Conservation (phyloP, 768 basidiomycete species). For the Kwoniella mangroviensis region DNA sequence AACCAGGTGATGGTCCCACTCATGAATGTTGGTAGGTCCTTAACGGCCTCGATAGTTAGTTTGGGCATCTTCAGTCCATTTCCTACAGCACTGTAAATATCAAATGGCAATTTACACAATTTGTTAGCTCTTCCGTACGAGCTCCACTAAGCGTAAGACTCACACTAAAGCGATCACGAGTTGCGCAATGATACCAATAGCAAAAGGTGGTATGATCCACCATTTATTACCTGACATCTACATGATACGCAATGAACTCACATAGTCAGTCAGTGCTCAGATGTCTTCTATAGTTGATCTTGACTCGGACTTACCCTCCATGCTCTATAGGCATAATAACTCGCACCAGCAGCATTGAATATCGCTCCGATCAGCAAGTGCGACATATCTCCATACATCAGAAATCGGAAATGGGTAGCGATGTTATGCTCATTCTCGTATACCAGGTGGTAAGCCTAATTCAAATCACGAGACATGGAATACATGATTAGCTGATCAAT, state of each 20-base stretch:
- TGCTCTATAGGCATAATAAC: slow-evolving; percentile 15
- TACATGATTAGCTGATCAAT: too few relatives aligned
- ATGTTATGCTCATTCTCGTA: slow-evolving; percentile 17
- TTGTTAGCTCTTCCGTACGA: too few relatives aligned
- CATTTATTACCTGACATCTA: slow-evolving; percentile 14
- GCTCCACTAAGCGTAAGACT: not conserved
- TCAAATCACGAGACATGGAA: not conserved
- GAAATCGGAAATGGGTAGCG: slow-evolving; percentile 11
- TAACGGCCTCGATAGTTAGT: slow-evolving; percentile 1
- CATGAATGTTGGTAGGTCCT: slow-evolving; percentile 5
- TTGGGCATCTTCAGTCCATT: slow-evolving; percentile 2
- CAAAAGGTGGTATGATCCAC: slow-evolving; percentile 19
- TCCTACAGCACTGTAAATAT: not conserved
- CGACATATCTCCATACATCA: slow-evolving; percentile 15
- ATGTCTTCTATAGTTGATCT: too few relatives aligned
- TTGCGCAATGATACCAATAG: slow-evolving; percentile 7
- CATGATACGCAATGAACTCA: not conserved
- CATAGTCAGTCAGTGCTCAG: not conserved
- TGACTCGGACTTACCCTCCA: slow-evolving; percentile 3
- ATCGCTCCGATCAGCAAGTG: slow-evolving; percentile 14
- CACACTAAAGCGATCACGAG: slow-evolving; percentile 13
- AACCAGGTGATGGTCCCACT: slow-evolving; percentile 4
- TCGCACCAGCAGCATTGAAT: slow-evolving; percentile 11
- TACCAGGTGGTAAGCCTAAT: slow-evolving; percentile 14
- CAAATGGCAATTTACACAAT: not conserved